Conservation (phyloP, 106 monocot genomes). For the Acorus gramineus region DNA sequence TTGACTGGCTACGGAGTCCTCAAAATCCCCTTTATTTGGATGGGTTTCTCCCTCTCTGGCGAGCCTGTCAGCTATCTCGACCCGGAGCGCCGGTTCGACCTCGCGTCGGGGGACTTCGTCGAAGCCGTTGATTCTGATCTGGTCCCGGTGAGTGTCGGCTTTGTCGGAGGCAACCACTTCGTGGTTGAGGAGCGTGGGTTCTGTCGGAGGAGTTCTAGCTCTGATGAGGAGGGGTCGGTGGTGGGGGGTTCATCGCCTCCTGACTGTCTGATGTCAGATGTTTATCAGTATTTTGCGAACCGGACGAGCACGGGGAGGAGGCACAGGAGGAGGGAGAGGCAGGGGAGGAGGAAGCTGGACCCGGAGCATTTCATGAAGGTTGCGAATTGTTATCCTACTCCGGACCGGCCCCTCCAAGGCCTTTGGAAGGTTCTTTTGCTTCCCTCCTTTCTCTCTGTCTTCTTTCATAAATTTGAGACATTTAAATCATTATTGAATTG, state of each 20-base stretch:
- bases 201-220: neutral
- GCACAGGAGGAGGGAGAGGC: conserved; percentile 45
- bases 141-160: conserved; percentile 50
- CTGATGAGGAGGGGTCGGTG: conserved; percentile 13
- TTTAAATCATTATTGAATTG: too few relatives aligned
- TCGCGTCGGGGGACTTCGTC: too few relatives aligned
- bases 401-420: conserved; percentile 66
- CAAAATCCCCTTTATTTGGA: conserved; percentile 57
- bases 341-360: conserved; percentile 36
- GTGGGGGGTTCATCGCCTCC: conserved; percentile 45
- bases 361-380: conserved; percentile 81
- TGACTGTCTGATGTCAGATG: conserved; percentile 50
- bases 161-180: conserved; percentile 64
- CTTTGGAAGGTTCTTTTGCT: conserved; percentile 74
- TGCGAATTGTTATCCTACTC: conserved; percentile 34
- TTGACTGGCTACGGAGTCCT: conserved; percentile 29
- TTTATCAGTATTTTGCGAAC: conserved; percentile 92
- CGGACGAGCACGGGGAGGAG: conserved; percentile 62
- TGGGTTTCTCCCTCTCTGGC: conserved; percentile 39
- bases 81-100: conserved; percentile 1
- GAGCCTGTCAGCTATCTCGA: conserved; percentile 25
- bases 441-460: neutral
- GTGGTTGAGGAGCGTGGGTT: conserved; percentile 46
- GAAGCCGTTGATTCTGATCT: conserved; percentile 16
- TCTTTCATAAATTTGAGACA: neutral